Evolutionary conservation across 441 rosid genomes (phyloP).

Genomic region (Caryocar brasiliense): DNA sequence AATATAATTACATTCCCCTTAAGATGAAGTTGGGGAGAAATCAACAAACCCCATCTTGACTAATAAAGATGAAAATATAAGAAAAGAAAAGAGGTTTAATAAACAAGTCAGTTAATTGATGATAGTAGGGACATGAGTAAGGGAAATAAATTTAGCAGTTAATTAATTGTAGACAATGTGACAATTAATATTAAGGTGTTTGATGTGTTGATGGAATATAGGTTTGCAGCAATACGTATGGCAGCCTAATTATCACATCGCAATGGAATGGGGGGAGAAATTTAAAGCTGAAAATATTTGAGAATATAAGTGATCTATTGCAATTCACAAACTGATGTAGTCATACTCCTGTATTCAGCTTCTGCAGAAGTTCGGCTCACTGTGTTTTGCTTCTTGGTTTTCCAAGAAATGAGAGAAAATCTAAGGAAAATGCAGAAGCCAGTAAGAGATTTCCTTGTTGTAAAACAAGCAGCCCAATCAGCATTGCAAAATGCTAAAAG

Average conservation of each 20-base stretch:
- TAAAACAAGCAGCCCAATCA: neutral
- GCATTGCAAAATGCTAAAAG: neutral
- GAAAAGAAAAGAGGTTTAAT: too few relatives aligned
- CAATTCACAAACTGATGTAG: neutral
- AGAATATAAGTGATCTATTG: neutral
- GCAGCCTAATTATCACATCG: neutral
- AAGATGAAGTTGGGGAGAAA: too few relatives aligned
- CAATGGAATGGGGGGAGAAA: neutral
- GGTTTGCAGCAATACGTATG: too few relatives aligned
- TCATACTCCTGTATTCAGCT: neutral
- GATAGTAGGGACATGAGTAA: too few relatives aligned
- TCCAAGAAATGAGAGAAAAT: neutral
- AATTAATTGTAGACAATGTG: too few relatives aligned
- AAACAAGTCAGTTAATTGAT: too few relatives aligned
- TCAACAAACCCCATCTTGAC: too few relatives aligned
- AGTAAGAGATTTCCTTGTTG: neutral
- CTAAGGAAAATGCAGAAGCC: neutral
- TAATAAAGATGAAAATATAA: too few relatives aligned
- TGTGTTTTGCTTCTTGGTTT: neutral
- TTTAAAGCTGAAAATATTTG: neutral
- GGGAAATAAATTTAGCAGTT: too few relatives aligned
- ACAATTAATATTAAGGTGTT: too few relatives aligned
- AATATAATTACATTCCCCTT: too few relatives aligned
- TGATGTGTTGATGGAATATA: too few relatives aligned
- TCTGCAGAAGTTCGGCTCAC: neutral